phyloP scores from a whole-genome alignment of 805 yeast species.

The Candida yuanshanica region DNA sequence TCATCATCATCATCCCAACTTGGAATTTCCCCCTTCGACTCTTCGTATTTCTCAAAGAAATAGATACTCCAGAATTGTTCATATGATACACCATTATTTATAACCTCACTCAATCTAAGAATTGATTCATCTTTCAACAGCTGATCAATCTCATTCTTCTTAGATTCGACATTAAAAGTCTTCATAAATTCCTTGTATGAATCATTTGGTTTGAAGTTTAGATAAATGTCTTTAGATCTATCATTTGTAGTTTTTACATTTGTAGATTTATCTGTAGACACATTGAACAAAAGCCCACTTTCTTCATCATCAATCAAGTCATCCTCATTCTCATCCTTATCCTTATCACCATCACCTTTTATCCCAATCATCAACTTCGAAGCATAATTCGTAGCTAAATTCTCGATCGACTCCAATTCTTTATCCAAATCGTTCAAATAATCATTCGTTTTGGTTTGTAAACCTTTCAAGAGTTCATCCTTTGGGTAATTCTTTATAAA shows the following conservation, averaged over 20 bases:
- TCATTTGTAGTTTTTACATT: too few species aligned
- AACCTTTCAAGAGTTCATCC: conserved; percentile 27
- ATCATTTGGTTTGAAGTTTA: background rate
- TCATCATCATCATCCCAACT: conserved; percentile 12
- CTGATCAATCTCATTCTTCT: background rate
- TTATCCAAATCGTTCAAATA: conserved; percentile 68
- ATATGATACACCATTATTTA: background rate
- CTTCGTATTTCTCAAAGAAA: background rate
- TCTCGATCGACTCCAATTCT: conserved; percentile 69
- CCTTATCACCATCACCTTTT: conserved; percentile 31
- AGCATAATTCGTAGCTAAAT: conserved; percentile 56
- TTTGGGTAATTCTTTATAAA: conserved; percentile 31
- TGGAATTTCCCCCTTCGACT: conserved; percentile 38
- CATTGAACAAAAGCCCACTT: conserved; percentile 13
- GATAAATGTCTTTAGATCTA: background rate
- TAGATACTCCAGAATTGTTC: background rate
- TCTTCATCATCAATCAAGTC: conserved; percentile 27
- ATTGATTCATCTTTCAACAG: background rate
- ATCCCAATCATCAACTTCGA: conserved; percentile 54
- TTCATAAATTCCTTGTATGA: background rate
- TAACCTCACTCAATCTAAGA: background rate
- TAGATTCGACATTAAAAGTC: background rate
- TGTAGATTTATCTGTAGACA: background rate
- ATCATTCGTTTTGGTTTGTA: conserved; percentile 46
- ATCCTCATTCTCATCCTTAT: conserved; percentile 13